A percentile compares a stretch with the other conserved stretches of the same genome.
These are phyloP conservation scores for Russula brevipes DNA, from an alignment of 768 basidiomycete species.

Conservation along the genomic window DNA sequence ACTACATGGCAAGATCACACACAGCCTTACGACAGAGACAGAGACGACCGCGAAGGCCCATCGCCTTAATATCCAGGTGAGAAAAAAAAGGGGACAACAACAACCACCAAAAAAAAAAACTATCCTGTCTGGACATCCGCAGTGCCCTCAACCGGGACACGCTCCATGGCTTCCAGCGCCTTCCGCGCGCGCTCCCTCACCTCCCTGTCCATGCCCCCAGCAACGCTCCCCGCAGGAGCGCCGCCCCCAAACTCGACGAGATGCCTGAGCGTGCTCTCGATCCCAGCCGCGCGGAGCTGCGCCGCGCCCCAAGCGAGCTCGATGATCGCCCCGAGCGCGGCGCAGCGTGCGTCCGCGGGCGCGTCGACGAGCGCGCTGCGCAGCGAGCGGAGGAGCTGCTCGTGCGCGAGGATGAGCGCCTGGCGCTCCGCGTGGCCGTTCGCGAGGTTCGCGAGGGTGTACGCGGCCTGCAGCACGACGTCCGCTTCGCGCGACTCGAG, in stretches of 20 bases:
- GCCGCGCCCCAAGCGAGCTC: slow-evolving; percentile 47
- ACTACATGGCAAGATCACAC: no score
- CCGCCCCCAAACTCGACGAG: slow-evolving; percentile 38
- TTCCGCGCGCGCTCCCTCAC: slow-evolving; percentile 52
- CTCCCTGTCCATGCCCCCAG: slow-evolving; percentile 39
- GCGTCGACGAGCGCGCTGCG: slow-evolving; percentile 56
- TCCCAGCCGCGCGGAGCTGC: slow-evolving; percentile 42
- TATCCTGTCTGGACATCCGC: background rate
- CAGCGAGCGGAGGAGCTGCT: slow-evolving; percentile 48
- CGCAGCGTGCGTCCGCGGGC: slow-evolving; percentile 52
- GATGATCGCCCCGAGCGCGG: slow-evolving; percentile 55
- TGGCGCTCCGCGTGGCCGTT: slow-evolving; percentile 53
- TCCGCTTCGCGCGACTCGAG: slow-evolving; percentile 50
- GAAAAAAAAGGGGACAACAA: background rate
- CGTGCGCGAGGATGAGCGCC: slow-evolving; percentile 46
- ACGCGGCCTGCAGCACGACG: slow-evolving; percentile 55
- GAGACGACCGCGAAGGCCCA: background rate
- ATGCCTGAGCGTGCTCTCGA: slow-evolving; percentile 40
- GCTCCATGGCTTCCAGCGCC: slow-evolving; percentile 49
- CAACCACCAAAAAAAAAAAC: background rate
- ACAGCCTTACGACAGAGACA: background rate
- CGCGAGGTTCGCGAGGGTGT: slow-evolving; percentile 61
- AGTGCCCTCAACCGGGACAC: slow-evolving; percentile 7
- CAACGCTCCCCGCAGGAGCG: slow-evolving; percentile 32
- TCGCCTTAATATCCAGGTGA: background rate